These are phyloP conservation scores for Raffaelea albimanens DNA, from an alignment of 2,329 filamentous ascomycete genomes.

Conservation along the genomic window DNA sequence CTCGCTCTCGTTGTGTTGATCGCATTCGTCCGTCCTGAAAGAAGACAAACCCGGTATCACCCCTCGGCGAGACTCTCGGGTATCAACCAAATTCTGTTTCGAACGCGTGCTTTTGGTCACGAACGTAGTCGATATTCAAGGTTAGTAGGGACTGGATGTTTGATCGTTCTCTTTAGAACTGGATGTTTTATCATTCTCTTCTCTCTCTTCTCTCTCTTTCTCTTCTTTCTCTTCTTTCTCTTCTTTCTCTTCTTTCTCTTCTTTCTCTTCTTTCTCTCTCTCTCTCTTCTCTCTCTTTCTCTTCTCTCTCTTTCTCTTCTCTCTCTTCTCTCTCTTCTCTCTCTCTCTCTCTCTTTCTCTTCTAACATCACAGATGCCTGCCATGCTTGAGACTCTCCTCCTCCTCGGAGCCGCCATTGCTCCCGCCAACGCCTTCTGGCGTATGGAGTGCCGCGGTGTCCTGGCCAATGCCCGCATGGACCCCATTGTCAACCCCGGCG, in stretches of 20 bases:
- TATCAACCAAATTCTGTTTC: not conserved
- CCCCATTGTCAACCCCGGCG: slow-evolving; percentile 58
- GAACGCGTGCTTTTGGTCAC: not conserved
- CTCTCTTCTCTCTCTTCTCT: not conserved
- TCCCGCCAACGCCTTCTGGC: slow-evolving; percentile 63
- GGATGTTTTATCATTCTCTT: too few species aligned
- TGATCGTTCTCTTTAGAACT: too few species aligned
- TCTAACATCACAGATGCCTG: slow-evolving; percentile 1
- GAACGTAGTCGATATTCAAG: too few species aligned
- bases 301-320: not conserved
- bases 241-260: not conserved
- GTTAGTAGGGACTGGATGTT: too few species aligned
- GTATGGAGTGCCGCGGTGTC: slow-evolving; percentile 71
- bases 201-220: not conserved
- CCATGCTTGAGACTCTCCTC: not conserved
- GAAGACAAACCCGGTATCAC: not conserved
- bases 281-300: too few species aligned
- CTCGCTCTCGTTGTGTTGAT: slow-evolving; percentile 8
- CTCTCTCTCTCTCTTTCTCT: not conserved
- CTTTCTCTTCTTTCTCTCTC: not conserved
- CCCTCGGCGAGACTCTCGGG: not conserved
- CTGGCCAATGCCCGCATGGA: slow-evolving; percentile 66
- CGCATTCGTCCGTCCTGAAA: slow-evolving; percentile 5
- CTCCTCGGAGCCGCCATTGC: slow-evolving; percentile 7
- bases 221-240: not conserved